Base-by-base conservation (phyloP, 192 early-diverging fungal genomes). In the Linnemannia zychae region DNA sequence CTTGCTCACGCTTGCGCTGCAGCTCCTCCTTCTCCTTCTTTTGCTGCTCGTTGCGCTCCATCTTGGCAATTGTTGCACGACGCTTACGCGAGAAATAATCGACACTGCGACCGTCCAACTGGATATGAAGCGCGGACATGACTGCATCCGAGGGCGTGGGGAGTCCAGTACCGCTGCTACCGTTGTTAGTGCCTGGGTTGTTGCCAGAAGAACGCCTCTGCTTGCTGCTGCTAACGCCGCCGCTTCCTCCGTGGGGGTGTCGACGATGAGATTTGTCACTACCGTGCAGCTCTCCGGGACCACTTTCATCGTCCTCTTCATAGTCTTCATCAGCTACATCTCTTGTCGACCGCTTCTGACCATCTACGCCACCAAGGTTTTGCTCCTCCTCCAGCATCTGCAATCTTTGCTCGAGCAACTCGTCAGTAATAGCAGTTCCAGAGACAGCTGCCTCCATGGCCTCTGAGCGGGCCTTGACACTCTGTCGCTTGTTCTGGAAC, bases 401-500 rank as follows among this genome's bases (percentile, higher is more conserved):
- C 69, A 71, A 20, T 24, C 24, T 71, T 24, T n/a, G 24, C 37
- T 71, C 69, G 15, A 38, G 38, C 24, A 46, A 7, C 22, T 71
- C 69, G 38, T 71, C 69, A 0, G 36, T 46, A 22, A 46, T 28
- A 28, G 18, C 67, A 20, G 38, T 68, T 37, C 34, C 80, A 36
- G 60, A 44, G 5, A 37, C 70, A 3, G 71, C 77, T 3, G 82
- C 82, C 38, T 84, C 82, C 76, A 84, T 78, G 2, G 82, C 82
- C 33, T 84, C 82, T 7, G 76, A 67, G 16, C 67, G 77, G 12
- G 82, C 82, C 48, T 84, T 84, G 44, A 84, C 82, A 40, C 82
- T 93, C 81, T 98, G 97, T 33, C 98, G 93, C 78, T 94, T 94
- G 91, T 99, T 99, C 86, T 99, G 98, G 88, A 99, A 99, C 98